Evolutionary conservation across 2,329 filamentous ascomycete genomes (phyloP).

Genomic region (Chaetomium sp.): DNA sequence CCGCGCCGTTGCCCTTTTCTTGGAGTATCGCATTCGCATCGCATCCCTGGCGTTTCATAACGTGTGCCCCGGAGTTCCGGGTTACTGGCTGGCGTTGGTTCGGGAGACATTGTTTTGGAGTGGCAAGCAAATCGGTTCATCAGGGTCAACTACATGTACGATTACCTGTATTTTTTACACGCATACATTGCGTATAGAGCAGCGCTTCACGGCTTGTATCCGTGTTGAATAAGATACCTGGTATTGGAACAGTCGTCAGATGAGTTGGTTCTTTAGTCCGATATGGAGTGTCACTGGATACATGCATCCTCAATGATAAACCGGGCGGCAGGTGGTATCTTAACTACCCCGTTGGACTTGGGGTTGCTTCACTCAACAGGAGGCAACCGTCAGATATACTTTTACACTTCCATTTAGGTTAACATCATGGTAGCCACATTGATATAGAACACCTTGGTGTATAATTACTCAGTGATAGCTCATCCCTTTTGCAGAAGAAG

Average conservation of each 20-base stretch:
- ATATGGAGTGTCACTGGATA: background rate
- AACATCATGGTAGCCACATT: background rate
- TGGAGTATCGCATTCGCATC: background rate
- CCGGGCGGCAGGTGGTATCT: no score
- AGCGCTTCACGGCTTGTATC: background rate
- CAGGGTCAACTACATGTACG: constrained; percentile 3
- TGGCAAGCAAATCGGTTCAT: background rate
- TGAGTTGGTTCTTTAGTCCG: background rate
- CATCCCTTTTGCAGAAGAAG: background rate
- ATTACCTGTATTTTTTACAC: background rate
- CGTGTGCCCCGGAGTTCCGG: background rate
- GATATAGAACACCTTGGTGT: background rate
- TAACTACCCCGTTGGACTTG: no score
- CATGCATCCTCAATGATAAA: background rate
- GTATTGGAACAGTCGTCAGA: background rate
- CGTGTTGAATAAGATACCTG: background rate
- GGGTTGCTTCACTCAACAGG: no score
- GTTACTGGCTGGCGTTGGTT: background rate
- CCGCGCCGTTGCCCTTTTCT: background rate
- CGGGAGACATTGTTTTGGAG: background rate
- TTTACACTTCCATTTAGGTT: no score
- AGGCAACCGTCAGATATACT: no score
- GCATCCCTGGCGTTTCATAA: background rate
- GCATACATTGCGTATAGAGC: background rate
- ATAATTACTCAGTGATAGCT: background rate